Conservation (phyloP, 1,139 yeast genomes). For the Candida dubliniensis region DNA sequence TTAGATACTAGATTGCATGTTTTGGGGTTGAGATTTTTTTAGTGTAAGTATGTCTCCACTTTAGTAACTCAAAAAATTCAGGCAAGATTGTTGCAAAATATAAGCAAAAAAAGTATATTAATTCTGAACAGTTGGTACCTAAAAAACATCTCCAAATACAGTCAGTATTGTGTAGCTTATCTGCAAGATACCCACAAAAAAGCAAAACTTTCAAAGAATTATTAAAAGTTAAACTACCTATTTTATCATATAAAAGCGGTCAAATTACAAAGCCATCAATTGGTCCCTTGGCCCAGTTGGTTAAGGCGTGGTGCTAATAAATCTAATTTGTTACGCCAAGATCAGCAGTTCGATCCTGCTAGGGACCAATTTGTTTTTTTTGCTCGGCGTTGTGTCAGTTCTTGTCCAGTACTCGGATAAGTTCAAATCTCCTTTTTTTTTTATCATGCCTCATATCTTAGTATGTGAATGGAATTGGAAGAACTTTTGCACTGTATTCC, state of each 20-base stretch:
- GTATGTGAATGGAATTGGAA: neutral
- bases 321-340: constrained; percentile 50
- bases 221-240: no score
- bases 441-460: neutral
- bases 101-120: no score
- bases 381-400: neutral
- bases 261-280: neutral
- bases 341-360: constrained; percentile 85
- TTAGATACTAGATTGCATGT: no score
- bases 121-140: no score
- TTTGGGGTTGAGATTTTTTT: no score
- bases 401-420: no score
- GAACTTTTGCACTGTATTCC: neutral
- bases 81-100: no score
- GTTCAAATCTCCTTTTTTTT: neutral
- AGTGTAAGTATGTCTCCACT: no score
- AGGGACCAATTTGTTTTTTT: constrained; percentile 57
- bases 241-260: neutral
- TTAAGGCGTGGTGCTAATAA: constrained; percentile 87
- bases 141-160: no score
- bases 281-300: constrained; percentile 89
- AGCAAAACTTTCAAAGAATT: neutral
- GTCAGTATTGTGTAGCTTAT: no score
- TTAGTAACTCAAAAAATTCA: no score
- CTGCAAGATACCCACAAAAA: no score